These are phyloP conservation scores for Candida bentonensis DNA, from an alignment of 805 yeast genomes.

Conservation along the genomic window DNA sequence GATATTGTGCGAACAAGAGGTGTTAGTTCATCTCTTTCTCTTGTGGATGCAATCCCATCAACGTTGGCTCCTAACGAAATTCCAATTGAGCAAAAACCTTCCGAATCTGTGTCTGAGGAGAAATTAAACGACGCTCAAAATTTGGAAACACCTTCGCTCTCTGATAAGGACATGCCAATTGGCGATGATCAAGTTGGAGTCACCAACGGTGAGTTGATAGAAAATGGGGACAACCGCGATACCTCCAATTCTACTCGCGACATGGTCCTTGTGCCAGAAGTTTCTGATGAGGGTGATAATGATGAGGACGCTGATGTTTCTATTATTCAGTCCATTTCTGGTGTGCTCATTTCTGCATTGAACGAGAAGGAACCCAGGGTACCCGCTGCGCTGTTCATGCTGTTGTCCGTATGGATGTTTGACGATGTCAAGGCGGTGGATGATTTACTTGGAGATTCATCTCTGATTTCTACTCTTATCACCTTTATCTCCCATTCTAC, in stretches of 20 bases:
- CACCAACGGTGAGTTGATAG: neutral
- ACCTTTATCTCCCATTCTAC: conserved; percentile 42
- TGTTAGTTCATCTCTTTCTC: neutral
- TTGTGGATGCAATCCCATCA: too few species aligned
- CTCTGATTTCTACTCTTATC: conserved; percentile 53
- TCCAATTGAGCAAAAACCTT: neutral
- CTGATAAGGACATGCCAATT: neutral
- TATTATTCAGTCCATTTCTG: conserved; percentile 64
- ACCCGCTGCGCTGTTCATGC: conserved; percentile 61
- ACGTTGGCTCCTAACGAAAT: neutral
- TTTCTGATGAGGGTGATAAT: conserved; percentile 7
- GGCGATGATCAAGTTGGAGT: neutral
- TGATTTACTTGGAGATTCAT: conserved; percentile 55
- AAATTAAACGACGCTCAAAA: conserved; percentile 12
- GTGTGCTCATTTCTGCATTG: conserved; percentile 52
- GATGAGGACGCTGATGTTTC: conserved; percentile 52
- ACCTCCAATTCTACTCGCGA: neutral
- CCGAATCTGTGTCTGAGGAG: neutral
- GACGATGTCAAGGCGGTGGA: conserved; percentile 65
- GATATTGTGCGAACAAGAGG: conserved; percentile 8
- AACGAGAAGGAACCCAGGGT: conserved; percentile 54
- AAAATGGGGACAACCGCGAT: neutral
- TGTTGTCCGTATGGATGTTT: conserved; percentile 61
- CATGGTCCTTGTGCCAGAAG: too few species aligned
- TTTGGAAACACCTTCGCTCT: conserved; percentile 28